These are phyloP conservation scores for Rhodotorula mucilaginosa DNA, from an alignment of 1,284 basidiomycete genomes.

Conservation along the genomic window DNA sequence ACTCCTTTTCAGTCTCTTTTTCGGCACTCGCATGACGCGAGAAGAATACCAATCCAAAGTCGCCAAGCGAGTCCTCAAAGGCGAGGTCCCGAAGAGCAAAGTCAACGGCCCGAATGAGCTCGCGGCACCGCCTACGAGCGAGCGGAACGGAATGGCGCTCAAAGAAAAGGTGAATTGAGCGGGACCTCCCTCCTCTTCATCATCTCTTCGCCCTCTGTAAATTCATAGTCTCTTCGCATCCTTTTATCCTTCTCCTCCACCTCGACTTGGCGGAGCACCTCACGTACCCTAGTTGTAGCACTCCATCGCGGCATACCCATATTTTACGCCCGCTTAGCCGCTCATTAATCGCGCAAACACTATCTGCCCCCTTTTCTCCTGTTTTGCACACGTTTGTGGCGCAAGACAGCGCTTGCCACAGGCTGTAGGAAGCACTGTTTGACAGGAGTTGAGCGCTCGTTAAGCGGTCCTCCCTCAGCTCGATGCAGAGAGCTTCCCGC, in stretches of 20 bases:
- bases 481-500: too few species aligned
- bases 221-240: not conserved
- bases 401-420: too few species aligned
- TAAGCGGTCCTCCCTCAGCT: too few species aligned
- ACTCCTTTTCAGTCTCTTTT: conserved; percentile 51
- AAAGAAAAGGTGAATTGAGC: conserved; percentile 31
- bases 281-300: too few species aligned
- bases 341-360: not conserved
- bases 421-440: too few species aligned
- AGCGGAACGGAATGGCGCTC: conserved; percentile 18
- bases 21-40: conserved; percentile 70
- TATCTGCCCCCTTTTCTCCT: not conserved
- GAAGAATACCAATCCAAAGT: conserved; percentile 44
- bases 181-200: too few species aligned
- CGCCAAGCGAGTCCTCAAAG: conserved; percentile 16
- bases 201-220: not conserved
- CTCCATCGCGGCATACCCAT: not conserved
- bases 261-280: too few species aligned
- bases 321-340: not conserved
- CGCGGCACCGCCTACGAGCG: conserved; percentile 25
- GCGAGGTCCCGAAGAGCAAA: conserved; percentile 7
- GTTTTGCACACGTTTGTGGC: not conserved
- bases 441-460: too few species aligned
- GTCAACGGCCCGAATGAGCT: conserved; percentile 38
- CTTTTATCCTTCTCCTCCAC: too few species aligned